phyloP scores from a whole-genome alignment of 495 filamentous ascomycete genomes.

The Neurospora cerealis region DNA sequence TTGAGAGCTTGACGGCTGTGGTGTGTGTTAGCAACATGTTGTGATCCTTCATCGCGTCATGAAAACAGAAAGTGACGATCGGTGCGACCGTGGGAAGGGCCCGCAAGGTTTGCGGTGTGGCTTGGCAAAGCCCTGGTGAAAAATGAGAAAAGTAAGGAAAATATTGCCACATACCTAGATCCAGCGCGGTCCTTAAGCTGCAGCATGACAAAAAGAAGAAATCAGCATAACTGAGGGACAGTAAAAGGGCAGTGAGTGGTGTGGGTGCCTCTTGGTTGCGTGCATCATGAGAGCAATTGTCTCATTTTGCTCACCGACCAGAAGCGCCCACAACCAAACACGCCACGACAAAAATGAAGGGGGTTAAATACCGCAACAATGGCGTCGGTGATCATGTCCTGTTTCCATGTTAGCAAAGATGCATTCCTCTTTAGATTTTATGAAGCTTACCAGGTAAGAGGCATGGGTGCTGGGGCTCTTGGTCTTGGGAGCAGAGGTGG shows the following conservation, averaged over 20 bases:
- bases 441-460: slow-evolving; percentile 46
- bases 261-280: slow-evolving; percentile 3
- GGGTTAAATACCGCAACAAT: slow-evolving; percentile 50
- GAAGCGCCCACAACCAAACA: slow-evolving; percentile 13
- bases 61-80: slow-evolving; percentile 1
- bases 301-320: slow-evolving; percentile 13
- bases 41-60: background rate
- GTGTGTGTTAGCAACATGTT: slow-evolving; percentile 26
- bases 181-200: slow-evolving; percentile 60
- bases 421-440: slow-evolving; percentile 10
- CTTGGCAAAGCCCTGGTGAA: slow-evolving; percentile 4
- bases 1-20: slow-evolving; percentile 86
- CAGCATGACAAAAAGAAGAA: slow-evolving; percentile 16
- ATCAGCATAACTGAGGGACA: slow-evolving; percentile 32
- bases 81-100: background rate
- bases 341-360: slow-evolving; percentile 31
- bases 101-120: background rate
- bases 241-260: background rate
- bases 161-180: slow-evolving; percentile 42
- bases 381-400: slow-evolving; percentile 62
- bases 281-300: slow-evolving; percentile 11
- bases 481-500: slow-evolving; percentile 8
- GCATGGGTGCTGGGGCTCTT: slow-evolving; percentile 34
- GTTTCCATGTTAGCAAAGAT: slow-evolving; percentile 28
- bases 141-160: slow-evolving; percentile 1